Base-by-base conservation (phyloP, 116 monocot species). In the Trichopus zeylanicus region DNA sequence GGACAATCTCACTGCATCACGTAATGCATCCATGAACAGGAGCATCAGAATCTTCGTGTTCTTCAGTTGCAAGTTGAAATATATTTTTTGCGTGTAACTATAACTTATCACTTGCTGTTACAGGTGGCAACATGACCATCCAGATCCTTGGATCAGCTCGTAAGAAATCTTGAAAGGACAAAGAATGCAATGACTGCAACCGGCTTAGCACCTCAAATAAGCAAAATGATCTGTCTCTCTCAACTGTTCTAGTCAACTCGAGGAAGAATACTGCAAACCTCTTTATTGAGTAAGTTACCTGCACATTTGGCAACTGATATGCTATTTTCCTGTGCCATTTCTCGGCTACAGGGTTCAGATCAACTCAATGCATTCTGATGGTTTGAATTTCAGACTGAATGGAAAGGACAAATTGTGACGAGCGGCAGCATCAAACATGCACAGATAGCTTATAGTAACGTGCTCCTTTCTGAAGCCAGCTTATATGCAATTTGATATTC, bases 51-150 rank as follows among this genome's bases (percentile, higher is more conserved):
- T 2, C 19, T 7, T 22, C 21, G 0, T 24, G 55, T 26, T 48
- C 11, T 67, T 16, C 6, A 4, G 37, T 16, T 71, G 7, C 7
- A 8, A 2, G 7, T 35, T 27, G 22, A 8, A 4, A 39, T 39
- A 39, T 26, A 5, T 11, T 62, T 2, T 60, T n/a, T n/a, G n/a
- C n/a, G n/a, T n/a, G n/a, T n/a, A n/a, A 10, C 18, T n/a, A 3
- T 42, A 3, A 42, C 42, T 42, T n/a, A 16, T 42, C 3, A 15
- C 13, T 13, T 13, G 42, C 16, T 31, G 20, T 35, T 64, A 15
- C 70, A 92, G 84, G 81, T 65, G 88, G 92, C 34, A 87, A 84
- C 64, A 57, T 92, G 26, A 73, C 79, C 29, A 78, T 92, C n/a
- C 92, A 84, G 60, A 66, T 92, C 48, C 71, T 88, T 26, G 79